These are phyloP conservation scores for Fusarium zealandicum DNA, from an alignment of 2,329 filamentous ascomycete species.

Conservation along the genomic window DNA sequence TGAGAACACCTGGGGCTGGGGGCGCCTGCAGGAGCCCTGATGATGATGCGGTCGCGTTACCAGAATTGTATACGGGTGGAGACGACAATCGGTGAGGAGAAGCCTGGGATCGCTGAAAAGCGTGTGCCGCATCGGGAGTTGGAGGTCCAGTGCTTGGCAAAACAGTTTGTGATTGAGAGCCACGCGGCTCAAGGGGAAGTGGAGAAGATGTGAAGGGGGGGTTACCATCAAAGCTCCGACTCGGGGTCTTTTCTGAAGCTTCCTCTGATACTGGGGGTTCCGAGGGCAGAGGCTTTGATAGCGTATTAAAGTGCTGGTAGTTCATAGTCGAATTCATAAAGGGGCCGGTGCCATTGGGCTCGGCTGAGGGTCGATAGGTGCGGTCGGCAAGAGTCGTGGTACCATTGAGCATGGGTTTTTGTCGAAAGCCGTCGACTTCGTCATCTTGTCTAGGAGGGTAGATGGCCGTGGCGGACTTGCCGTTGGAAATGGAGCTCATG, in stretches of 20 bases:
- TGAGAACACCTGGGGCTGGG: slow-evolving; percentile 60
- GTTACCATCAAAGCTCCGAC: slow-evolving; percentile 26
- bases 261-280: slow-evolving; percentile 30
- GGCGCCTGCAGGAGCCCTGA: slow-evolving; percentile 60
- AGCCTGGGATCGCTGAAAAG: slow-evolving; percentile 26
- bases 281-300: slow-evolving; percentile 36
- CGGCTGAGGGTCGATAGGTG: slow-evolving; percentile 31
- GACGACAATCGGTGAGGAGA: slow-evolving; percentile 69
- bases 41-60: slow-evolving; percentile 52
- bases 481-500: slow-evolving; percentile 67
- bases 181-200: slow-evolving; percentile 23
- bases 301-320: slow-evolving; percentile 21
- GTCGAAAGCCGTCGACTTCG: slow-evolving; percentile 29
- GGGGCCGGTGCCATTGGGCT: slow-evolving; percentile 30
- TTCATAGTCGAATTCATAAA: slow-evolving; percentile 18
- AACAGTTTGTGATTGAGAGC: slow-evolving; percentile 24
- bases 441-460: slow-evolving; percentile 41
- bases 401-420: slow-evolving; percentile 42
- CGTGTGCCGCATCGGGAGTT: slow-evolving; percentile 41
- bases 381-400: slow-evolving; percentile 42
- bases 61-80: slow-evolving; percentile 62
- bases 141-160: slow-evolving; percentile 35
- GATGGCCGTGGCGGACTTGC: slow-evolving; percentile 52
- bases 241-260: slow-evolving; percentile 19
- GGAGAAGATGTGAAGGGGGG: slow-evolving; percentile 16